Evolutionary conservation across 202 grass and related monocot species (phyloP).

Genomic region (Elaeis oleifera): DNA sequence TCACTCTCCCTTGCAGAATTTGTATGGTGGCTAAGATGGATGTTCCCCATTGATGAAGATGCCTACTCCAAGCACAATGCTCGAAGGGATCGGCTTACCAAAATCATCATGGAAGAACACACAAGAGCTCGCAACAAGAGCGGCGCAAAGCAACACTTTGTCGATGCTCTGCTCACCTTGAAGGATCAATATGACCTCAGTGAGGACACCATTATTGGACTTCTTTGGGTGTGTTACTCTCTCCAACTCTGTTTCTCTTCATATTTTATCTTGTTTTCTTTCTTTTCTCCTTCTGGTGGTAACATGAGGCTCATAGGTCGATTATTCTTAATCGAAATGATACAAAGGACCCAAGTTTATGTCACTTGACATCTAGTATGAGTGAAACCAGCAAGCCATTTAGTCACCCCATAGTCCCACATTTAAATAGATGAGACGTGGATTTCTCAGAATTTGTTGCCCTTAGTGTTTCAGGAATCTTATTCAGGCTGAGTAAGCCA

Average conservation of each 20-base stretch:
- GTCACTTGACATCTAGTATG: too few relatives aligned
- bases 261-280: not conserved
- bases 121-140: conserved; percentile 55
- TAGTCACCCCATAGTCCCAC: too few relatives aligned
- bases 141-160: conserved; percentile 88
- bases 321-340: too few relatives aligned
- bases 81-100: conserved; percentile 60
- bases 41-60: conserved; percentile 88
- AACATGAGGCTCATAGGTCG: too few relatives aligned
- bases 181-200: conserved; percentile 79
- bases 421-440: too few relatives aligned
- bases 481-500: too few relatives aligned
- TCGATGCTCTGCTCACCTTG: conserved; percentile 83
- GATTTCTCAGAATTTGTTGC: too few relatives aligned
- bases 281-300: too few relatives aligned
- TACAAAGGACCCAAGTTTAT: too few relatives aligned
- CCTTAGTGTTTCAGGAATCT: too few relatives aligned
- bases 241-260: not conserved
- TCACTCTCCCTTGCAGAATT: conserved; percentile 83
- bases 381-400: too few relatives aligned
- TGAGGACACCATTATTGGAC: conserved; percentile 90
- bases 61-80: conserved; percentile 77
- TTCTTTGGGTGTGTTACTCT: conserved; percentile 70
- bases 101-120: conserved; percentile 94
- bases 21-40: conserved; percentile 82